Conservation (phyloP, 73 alveolate species). For the Paramecium tetraurelia region DNA sequence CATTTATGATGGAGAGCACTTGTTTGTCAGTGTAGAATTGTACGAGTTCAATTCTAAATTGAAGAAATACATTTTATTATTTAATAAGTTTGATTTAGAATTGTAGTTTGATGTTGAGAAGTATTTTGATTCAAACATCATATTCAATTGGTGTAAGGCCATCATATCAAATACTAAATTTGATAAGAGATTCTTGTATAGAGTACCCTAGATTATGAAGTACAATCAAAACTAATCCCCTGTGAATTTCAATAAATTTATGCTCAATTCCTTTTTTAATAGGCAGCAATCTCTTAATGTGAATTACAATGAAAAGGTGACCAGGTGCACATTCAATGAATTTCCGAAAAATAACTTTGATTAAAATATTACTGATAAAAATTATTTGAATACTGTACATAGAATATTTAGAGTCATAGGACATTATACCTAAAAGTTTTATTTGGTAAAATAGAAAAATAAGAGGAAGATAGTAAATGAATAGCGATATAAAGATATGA, state of each 20-base stretch:
- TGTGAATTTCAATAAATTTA: neutral
- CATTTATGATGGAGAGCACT: neutral
- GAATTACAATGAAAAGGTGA: neutral
- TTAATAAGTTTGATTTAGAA: slow-evolving; percentile 27
- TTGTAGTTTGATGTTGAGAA: neutral
- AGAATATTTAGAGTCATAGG: slow-evolving; percentile 12
- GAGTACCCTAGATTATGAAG: neutral
- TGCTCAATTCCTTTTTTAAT: neutral
- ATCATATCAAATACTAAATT: neutral
- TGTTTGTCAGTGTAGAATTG: slow-evolving; percentile 11
- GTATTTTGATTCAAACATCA: neutral
- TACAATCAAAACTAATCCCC: neutral
- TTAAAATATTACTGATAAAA: neutral
- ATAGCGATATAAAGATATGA: neutral
- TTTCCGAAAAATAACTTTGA: neutral
- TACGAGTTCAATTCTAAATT: slow-evolving; percentile 1
- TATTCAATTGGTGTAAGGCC: neutral
- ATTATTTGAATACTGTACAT: slow-evolving; percentile 23
- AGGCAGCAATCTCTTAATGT: neutral
- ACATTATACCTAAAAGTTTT: slow-evolving; percentile 29
- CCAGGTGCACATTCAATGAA: neutral
- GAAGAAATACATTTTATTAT: neutral
- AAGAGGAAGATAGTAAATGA: neutral
- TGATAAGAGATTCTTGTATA: slow-evolving; percentile 26
- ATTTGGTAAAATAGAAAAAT: neutral